These are phyloP conservation scores for Malus hybrid DNA, from an alignment of 331 rosid species.

Conservation along the genomic window DNA sequence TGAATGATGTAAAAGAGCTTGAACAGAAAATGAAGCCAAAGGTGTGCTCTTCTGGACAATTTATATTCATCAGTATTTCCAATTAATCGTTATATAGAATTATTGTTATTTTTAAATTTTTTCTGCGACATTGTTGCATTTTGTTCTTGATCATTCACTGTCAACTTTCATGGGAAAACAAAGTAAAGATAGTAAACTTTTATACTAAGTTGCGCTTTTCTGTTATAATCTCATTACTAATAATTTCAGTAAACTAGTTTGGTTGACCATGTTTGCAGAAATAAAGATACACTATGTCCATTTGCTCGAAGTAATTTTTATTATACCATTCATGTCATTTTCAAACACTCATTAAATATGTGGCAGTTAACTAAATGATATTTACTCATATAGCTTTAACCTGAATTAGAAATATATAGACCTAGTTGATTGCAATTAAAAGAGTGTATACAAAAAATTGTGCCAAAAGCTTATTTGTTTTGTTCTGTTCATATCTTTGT, in stretches of 20 bases:
- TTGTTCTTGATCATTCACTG: not conserved
- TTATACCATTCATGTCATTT: not conserved
- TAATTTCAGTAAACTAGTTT: not conserved
- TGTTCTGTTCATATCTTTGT: too few species aligned
- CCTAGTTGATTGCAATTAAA: not conserved
- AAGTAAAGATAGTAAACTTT: not conserved
- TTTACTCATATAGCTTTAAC: not conserved
- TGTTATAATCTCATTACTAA: not conserved
- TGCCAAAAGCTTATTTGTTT: too few species aligned
- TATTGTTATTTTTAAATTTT: not conserved
- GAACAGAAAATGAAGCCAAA: slow-evolving; percentile 88
- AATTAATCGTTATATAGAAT: slow-evolving; percentile 3
- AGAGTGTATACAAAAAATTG: too few species aligned
- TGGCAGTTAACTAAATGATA: not conserved
- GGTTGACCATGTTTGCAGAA: not conserved
- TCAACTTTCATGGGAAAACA: not conserved
- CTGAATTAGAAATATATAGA: not conserved
- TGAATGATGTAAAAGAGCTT: slow-evolving; percentile 70
- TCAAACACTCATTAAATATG: not conserved
- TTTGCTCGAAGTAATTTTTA: not conserved
- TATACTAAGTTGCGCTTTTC: not conserved
- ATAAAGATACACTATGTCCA: not conserved
- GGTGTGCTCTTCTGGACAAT: slow-evolving; percentile 37
- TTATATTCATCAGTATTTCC: slow-evolving; percentile 3
- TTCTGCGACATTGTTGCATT: not conserved